phyloP scores from a whole-genome alignment of 1,284 basidiomycete genomes.

The Ceratobasidium papillatum region DNA sequence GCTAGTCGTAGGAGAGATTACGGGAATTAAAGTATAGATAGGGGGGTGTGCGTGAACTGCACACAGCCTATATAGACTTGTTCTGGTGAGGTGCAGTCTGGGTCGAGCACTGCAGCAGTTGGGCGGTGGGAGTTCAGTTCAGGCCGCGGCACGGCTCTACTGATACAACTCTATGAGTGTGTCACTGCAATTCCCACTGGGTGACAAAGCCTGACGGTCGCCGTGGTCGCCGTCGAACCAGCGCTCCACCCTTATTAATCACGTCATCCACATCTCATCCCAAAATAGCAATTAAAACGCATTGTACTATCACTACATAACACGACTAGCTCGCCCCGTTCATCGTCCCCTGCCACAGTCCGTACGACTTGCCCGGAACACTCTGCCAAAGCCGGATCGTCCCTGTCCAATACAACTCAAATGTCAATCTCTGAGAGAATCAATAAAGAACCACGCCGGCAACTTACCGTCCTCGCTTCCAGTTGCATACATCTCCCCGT shows the following conservation, averaged over 20 bases:
- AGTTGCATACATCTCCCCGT: conserved; percentile 98
- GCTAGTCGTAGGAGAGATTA: conserved; percentile 22
- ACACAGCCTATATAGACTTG: conserved; percentile 29
- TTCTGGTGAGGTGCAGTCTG: conserved; percentile 18
- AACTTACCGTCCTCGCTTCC: conserved; percentile 78
- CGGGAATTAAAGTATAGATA: neutral
- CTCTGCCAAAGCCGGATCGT: conserved; percentile 98
- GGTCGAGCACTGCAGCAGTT: conserved; percentile 1
- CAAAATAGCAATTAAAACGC: conserved; percentile 13
- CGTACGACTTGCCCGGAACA: conserved; percentile 90
- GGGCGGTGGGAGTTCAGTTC: conserved; percentile 17
- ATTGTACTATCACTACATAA: neutral
- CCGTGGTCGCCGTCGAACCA: conserved; percentile 18
- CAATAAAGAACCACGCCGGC: no score
- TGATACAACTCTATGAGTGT: neutral
- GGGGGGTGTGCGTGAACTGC: conserved; percentile 6
- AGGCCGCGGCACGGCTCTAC: neutral
- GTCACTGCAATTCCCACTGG: neutral
- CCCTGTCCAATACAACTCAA: conserved; percentile 55
- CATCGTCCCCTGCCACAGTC: conserved; percentile 83
- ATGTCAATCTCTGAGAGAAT: conserved; percentile 41
- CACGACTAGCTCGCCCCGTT: conserved; percentile 54
- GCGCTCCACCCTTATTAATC: conserved; percentile 13
- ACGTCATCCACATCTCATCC: conserved; percentile 39
- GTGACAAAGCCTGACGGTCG: conserved; percentile 24